Base-by-base conservation (phyloP, 2,329 filamentous ascomycete genomes). In the Didymella exigua region DNA sequence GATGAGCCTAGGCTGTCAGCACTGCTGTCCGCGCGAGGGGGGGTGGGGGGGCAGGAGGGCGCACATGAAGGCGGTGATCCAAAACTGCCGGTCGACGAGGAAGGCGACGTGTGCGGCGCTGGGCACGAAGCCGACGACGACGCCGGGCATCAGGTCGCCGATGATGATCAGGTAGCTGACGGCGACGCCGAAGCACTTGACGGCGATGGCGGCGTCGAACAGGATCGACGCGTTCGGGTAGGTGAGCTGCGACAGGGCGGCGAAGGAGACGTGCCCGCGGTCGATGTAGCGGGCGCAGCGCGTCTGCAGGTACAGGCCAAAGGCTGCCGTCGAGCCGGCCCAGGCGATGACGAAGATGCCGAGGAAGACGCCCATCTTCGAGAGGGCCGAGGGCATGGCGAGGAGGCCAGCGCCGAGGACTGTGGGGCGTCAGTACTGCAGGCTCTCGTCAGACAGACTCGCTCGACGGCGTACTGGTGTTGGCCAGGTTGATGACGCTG, bases 131-230 rank as follows among this genome's bases (percentile, higher is more conserved):
- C 93, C 95, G 57, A 86, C 79, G 21, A 95, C 87, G 9, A 99
- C 95, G 33, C 92, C 93, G 0, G 95, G 95, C 95, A 99, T 99
- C 59, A 99, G 80, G 74, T 99, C 95, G 45, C 95, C 95, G 65
- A 99, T 98, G 69, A 99, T 98, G 70, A 99, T 99, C 67, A 99
- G 85, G 77, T 99, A 99, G 67, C 92, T 97, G 56, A 98, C 91
- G 19, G 90, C 95, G 9, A 99, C 95, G 31, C 95, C 95, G 72
- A 99, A 99, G 76, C 95, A 99, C 75, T 99, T 99, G 71, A 99
- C 87, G 11, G 93, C 92, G 72, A 99, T 99, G 5, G 95, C 95
- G 6, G 89, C 88, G 77, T 99, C 95, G 74, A 99, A 99, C 40
- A 98, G 82, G 41, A 99, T 91, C 8, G 95, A 91, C 2, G 93